Percentiles rank a stretch among this genome's conserved stretches.
Evolutionary conservation across 805 yeast genomes (phyloP).

Genomic region (Saturnispora saitoi): DNA sequence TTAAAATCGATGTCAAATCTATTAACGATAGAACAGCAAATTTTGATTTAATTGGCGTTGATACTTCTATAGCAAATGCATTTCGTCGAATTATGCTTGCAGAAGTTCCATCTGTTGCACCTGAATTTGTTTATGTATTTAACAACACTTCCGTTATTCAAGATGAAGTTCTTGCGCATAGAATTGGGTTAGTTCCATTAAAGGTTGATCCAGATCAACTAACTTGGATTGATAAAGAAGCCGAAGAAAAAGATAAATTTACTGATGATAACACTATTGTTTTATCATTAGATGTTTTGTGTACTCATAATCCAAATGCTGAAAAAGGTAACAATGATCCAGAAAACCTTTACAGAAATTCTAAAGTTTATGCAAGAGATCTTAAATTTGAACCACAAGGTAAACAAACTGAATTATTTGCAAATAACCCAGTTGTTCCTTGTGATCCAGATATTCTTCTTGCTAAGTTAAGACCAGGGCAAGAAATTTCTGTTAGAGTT

Average conservation of each 20-base stretch:
- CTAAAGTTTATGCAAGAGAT: conserved; percentile 83
- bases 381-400: conserved; percentile 90
- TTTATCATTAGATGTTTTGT: conserved; percentile 67
- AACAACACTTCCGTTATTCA: conserved; percentile 95
- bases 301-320: conserved; percentile 81
- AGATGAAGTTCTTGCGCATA: conserved; percentile 93
- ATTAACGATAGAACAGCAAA: conserved; percentile 64
- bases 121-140: conserved; percentile 82
- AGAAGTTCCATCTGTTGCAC: conserved; percentile 93
- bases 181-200: conserved; percentile 88
- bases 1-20: conserved; percentile 59
- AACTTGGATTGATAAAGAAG: conserved; percentile 66
- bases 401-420: conserved; percentile 64
- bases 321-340: conserved; percentile 74
- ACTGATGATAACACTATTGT: conserved; percentile 89
- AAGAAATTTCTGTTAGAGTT: conserved; percentile 82
- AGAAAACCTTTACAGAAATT: conserved; percentile 70
- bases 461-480: conserved; percentile 94
- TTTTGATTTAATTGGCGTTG: conserved; percentile 80
- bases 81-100: conserved; percentile 95
- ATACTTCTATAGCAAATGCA: conserved; percentile 91
- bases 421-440: conserved; percentile 59
- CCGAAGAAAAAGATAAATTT: conserved; percentile 59
- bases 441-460: conserved; percentile 83
- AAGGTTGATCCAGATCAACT: conserved; percentile 84